phyloP scores from a whole-genome alignment of 176 grass and related monocot species.

The Avena eriantha region DNA sequence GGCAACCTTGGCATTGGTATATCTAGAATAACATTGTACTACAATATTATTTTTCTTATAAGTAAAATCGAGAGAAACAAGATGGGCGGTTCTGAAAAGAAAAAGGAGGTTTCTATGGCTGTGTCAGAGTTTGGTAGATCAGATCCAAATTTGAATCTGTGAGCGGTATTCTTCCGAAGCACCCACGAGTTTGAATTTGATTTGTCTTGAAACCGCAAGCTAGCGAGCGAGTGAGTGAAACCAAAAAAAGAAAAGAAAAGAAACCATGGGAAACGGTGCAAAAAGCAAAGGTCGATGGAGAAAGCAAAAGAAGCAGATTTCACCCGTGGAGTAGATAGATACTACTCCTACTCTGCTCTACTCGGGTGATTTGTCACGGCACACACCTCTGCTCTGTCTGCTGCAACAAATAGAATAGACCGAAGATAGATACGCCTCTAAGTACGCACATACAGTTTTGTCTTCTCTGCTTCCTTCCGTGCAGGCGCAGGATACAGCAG shows the following conservation, averaged over 20 bases:
- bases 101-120: neutral
- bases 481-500: constrained; percentile 3
- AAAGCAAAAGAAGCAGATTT: constrained; percentile 41
- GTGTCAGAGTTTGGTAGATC: neutral
- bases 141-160: neutral
- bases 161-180: neutral
- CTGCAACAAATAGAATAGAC: neutral
- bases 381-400: constrained; percentile 6
- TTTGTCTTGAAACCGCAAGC: neutral
- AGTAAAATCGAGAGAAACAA: too few species aligned
- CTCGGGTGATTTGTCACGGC: neutral
- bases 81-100: neutral
- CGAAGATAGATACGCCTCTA: neutral
- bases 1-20: neutral
- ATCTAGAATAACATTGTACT: neutral
- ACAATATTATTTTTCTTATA: too few species aligned
- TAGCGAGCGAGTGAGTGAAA: neutral
- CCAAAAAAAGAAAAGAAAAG: neutral
- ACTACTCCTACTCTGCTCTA: neutral
- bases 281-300: constrained; percentile 37
- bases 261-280: constrained; percentile 42
- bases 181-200: neutral
- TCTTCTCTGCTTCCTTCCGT: constrained; percentile 21
- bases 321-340: neutral
- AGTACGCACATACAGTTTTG: constrained; percentile 8